These are phyloP conservation scores for Elasticomyces elasticus DNA, from an alignment of 495 filamentous ascomycete species.

Conservation along the genomic window DNA sequence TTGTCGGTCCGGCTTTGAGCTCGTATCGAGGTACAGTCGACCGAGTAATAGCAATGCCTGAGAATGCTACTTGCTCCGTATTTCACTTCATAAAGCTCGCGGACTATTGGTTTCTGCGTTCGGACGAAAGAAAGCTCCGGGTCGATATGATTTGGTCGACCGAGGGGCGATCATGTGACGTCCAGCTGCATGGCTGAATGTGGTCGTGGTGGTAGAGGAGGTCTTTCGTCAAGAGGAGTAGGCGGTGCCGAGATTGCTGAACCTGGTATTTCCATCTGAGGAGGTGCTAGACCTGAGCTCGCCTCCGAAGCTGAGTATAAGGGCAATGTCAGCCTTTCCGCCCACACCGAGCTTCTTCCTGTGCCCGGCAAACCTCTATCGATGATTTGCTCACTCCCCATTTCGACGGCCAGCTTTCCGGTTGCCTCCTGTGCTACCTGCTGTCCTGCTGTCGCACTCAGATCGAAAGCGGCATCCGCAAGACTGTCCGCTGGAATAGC, in stretches of 20 bases:
- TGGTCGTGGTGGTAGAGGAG: not conserved
- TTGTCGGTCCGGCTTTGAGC: no score
- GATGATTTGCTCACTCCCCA: conserved; percentile 4
- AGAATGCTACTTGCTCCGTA: no score
- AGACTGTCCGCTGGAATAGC: conserved; percentile 2
- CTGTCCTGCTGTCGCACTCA: not conserved
- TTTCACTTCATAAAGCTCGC: no score
- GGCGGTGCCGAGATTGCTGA: not conserved
- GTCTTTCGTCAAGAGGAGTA: not conserved
- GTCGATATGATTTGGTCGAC: no score
- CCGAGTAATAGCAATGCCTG: no score
- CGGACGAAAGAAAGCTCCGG: no score
- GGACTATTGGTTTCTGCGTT: no score
- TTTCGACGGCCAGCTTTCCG: not conserved
- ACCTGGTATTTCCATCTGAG: not conserved
- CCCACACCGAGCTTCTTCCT: conserved; percentile 5
- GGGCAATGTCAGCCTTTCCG: not conserved
- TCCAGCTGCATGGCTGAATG: not conserved
- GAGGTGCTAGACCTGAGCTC: not conserved
- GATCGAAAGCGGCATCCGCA: conserved; percentile 1
- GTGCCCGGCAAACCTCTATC: conserved; percentile 3
- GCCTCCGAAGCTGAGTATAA: not conserved
- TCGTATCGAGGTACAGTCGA: no score
- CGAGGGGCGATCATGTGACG: no score
- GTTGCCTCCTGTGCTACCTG: not conserved